Percentiles rank a stretch among this genome's conserved stretches.
phyloP scores from a whole-genome alignment of 768 basidiomycete species.

The Pisolithus microcarpus region DNA sequence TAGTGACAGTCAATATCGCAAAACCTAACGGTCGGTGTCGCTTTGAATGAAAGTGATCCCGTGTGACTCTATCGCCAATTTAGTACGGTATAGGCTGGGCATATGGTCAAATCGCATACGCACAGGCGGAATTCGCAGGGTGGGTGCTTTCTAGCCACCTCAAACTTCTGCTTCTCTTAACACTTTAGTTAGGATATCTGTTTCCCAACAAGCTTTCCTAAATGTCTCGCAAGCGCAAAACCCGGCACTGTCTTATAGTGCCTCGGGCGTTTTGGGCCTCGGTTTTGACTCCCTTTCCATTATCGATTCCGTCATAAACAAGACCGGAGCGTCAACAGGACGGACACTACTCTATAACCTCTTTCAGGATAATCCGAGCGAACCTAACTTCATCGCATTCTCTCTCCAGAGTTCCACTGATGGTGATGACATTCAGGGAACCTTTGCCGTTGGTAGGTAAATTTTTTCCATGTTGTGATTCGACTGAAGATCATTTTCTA shows the following conservation, averaged over 20 bases:
- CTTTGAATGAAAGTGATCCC: neutral
- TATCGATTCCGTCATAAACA: conserved; percentile 56
- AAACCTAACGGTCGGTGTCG: conserved; percentile 53
- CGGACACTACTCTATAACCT: conserved; percentile 70
- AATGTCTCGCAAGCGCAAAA: conserved; percentile 60
- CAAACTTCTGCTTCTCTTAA: conserved; percentile 6
- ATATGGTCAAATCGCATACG: conserved; percentile 54
- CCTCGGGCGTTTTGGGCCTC: conserved; percentile 65
- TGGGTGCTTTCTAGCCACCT: conserved; percentile 21
- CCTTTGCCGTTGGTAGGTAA: conserved; percentile 59
- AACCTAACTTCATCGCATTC: conserved; percentile 80
- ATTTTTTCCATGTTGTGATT: neutral
- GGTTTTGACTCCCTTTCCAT: conserved; percentile 74
- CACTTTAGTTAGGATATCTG: conserved; percentile 39
- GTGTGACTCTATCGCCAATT: neutral
- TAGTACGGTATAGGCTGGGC: conserved; percentile 85
- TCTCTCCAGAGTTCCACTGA: conserved; percentile 58
- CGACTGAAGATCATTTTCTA: conserved; percentile 14
- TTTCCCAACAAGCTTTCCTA: conserved; percentile 66
- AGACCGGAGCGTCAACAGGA: conserved; percentile 51
- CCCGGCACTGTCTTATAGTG: conserved; percentile 66
- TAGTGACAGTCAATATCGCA: conserved; percentile 34
- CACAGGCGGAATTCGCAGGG: conserved; percentile 64
- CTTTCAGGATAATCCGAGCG: conserved; percentile 57
- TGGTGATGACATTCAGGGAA: conserved; percentile 52